phyloP scores from a whole-genome alignment of 2,329 filamentous ascomycete genomes.

The Xylariomycetidae sp. region DNA sequence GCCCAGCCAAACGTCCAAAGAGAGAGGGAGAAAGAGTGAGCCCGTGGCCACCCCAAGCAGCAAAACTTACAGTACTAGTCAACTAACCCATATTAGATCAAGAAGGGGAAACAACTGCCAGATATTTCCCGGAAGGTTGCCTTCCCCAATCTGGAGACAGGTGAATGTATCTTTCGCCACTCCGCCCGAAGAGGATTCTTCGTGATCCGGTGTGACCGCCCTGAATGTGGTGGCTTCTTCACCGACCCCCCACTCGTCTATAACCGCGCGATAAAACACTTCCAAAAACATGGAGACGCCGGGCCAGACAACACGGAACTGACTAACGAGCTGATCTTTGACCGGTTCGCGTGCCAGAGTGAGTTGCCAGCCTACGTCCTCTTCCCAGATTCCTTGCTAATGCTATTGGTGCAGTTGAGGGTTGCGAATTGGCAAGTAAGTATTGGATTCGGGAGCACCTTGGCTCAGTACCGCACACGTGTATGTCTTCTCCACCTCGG shows the following conservation, averaged over 20 bases:
- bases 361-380: background rate
- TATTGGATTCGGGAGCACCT: conserved; percentile 25
- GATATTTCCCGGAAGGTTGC: conserved; percentile 19
- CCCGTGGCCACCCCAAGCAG: no score
- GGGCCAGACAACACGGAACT: conserved; percentile 11
- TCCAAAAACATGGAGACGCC: conserved; percentile 17
- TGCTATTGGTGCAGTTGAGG: conserved; percentile 22
- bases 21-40: conserved; percentile 14
- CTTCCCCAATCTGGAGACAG: conserved; percentile 20
- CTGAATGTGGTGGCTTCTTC: conserved; percentile 17
- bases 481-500: conserved; percentile 13
- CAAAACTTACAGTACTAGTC: background rate
- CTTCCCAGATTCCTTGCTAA: background rate
- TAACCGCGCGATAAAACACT: conserved; percentile 25
- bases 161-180: conserved; percentile 25
- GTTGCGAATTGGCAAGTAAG: conserved; percentile 20
- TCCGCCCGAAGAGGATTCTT: conserved; percentile 18
- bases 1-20: conserved; percentile 15
- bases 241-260: conserved; percentile 22
- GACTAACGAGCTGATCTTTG: conserved; percentile 26
- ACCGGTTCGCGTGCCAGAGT: conserved; percentile 23
- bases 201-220: conserved; percentile 22
- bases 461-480: conserved; percentile 20
- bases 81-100: conserved; percentile 6
- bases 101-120: conserved; percentile 5